Base-by-base conservation (phyloP, 306 rosid species). In the Alnus glutinosa region DNA sequence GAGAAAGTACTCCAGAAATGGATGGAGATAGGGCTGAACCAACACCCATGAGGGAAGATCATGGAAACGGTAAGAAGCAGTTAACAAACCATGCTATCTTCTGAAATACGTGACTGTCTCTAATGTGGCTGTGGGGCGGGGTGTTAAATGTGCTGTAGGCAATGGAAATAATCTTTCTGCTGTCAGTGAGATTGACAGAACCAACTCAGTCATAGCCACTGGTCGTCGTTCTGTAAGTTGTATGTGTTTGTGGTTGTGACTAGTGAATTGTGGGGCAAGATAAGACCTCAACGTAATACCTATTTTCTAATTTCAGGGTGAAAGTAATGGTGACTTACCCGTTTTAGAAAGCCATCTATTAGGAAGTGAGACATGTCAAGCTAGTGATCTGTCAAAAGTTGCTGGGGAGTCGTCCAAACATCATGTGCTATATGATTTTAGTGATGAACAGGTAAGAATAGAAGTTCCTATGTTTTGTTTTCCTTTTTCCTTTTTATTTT, bases 191-290 rank as follows among this genome's bases (percentile, higher is more conserved):
- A 81, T 72, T 78, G 85, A 72, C 15, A 55, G 84, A 80, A 83
- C 71, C 74, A 71, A 77, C 76, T 79, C 87, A 55, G 74, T 67
- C 76, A 52, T 71, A 82, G 76, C 74, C 75, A 79, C 86, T 34
- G 96, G 93, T 95, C 96, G 92, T 83, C 92, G 94, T 90, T 95
- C 90, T 92, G 98, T 94, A 94, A 94, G 98, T 94, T 94, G 98
- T 92, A 95, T 95, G 98, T 95, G 97, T 91, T 92, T 89, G 77
- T 77, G 83, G 79, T 85, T 82, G 77, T 78, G 77, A 76, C 82
- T 79, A 75, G 78, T 86, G 78, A 84, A 83, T 84, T 85, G 79
- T 72, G 78, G 70, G 72, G 85, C 75, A 80, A 79, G 79, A 69
- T 78, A 73, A 78, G 88, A 83, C 83, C 86, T 90, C 80, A 84